Evolutionary conservation across 2,329 filamentous ascomycete species (phyloP).

Genomic region (Hirsutella rhossiliensis): DNA sequence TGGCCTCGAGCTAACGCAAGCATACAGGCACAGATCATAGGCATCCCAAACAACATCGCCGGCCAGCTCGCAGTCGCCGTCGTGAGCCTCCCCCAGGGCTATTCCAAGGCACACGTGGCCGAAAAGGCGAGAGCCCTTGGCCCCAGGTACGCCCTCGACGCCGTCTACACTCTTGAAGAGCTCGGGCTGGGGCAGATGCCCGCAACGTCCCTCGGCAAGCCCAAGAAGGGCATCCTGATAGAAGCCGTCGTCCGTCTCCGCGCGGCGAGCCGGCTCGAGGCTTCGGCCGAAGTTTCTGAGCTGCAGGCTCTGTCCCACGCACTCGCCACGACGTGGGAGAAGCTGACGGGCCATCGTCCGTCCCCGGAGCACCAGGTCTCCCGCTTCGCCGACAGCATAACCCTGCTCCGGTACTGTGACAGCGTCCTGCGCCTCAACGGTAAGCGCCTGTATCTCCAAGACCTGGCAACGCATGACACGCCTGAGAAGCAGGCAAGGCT

Average conservation of each 20-base stretch:
- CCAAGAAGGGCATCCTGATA: slow-evolving; percentile 26
- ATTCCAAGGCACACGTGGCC: slow-evolving; percentile 18
- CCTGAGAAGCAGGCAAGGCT: slow-evolving; percentile 18
- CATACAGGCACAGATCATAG: slow-evolving; percentile 26
- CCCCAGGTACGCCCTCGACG: slow-evolving; percentile 24
- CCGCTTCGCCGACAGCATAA: slow-evolving; percentile 23
- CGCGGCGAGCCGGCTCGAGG: background rate
- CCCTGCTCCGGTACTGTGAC: slow-evolving; percentile 24
- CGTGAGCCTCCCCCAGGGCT: slow-evolving; percentile 18
- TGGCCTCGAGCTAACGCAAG: background rate
- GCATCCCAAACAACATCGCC: slow-evolving; percentile 28
- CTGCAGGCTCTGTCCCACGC: slow-evolving; percentile 6
- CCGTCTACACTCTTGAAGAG: slow-evolving; percentile 28
- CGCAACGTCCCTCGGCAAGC: slow-evolving; percentile 30
- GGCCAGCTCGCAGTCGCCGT: slow-evolving; percentile 36
- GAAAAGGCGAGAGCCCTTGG: slow-evolving; percentile 19
- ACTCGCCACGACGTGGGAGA: slow-evolving; percentile 16
- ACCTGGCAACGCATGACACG: slow-evolving; percentile 17
- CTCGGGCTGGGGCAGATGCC: slow-evolving; percentile 25
- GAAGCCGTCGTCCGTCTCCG: slow-evolving; percentile 8
- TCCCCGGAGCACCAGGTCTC: slow-evolving; percentile 12
- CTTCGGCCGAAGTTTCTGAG: background rate
- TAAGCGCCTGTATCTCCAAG: slow-evolving; percentile 21
- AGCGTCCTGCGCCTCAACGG: slow-evolving; percentile 13
- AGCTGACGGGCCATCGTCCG: slow-evolving; percentile 16